Conservation (phyloP, 805 yeast genomes). For the Ogataea philodendri region DNA sequence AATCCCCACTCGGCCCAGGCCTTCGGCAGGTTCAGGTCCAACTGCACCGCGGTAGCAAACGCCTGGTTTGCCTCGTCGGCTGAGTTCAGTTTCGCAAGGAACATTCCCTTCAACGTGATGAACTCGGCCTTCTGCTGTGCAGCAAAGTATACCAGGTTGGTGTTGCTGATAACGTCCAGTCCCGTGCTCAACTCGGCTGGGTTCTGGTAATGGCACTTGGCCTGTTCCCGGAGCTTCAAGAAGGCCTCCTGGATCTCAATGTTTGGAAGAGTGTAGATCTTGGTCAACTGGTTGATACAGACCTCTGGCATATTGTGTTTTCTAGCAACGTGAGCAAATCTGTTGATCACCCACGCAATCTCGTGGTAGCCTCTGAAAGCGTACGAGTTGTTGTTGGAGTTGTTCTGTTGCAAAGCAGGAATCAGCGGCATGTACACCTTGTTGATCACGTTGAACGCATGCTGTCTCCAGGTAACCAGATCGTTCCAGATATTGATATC, state of each 20-base stretch:
- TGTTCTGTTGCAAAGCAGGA: conserved; percentile 75
- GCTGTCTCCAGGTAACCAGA: conserved; percentile 97
- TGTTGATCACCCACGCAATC: conserved; percentile 96
- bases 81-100: conserved; percentile 83
- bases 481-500: conserved; percentile 98
- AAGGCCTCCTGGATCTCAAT: conserved; percentile 98
- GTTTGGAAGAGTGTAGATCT: conserved; percentile 93
- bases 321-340: conserved; percentile 98
- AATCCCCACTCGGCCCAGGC: conserved; percentile 99
- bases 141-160: conserved; percentile 92
- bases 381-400: conserved; percentile 77
- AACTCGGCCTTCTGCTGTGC: conserved; percentile 98
- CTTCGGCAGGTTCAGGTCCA: conserved; percentile 89
- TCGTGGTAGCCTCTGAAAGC: conserved; percentile 98
- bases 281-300: conserved; percentile 86
- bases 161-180: conserved; percentile 92
- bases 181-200: conserved; percentile 91
- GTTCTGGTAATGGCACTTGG: conserved; percentile 94
- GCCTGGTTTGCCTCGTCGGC: conserved; percentile 97
- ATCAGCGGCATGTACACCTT: conserved; percentile 90
- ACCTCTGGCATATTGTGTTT: conserved; percentile 97
- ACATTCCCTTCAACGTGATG: conserved; percentile 97
- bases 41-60: conserved; percentile 95
- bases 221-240: conserved; percentile 92
- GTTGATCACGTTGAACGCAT: conserved; percentile 94